Evolutionary conservation across 805 yeast species (phyloP).

Genomic region (Monosporozyma solicola): DNA sequence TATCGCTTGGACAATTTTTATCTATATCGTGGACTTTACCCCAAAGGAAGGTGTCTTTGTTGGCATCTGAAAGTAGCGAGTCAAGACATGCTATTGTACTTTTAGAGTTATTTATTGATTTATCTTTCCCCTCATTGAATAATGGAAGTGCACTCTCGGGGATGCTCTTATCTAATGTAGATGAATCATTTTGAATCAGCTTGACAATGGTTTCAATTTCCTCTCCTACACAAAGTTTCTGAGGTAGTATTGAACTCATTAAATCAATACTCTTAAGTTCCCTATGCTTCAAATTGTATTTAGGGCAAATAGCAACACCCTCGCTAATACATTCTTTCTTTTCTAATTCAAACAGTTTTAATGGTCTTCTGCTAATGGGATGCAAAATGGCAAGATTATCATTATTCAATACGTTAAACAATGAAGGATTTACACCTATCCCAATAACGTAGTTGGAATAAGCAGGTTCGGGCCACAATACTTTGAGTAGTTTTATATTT

Average conservation of each 20-base stretch:
- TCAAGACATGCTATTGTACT: not conserved
- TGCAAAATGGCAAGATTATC: constrained; percentile 5
- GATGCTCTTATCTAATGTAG: not conserved
- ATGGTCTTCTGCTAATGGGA: constrained; percentile 10
- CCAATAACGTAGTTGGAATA: constrained; percentile 19
- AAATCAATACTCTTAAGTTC: not conserved
- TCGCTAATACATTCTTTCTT: constrained; percentile 10
- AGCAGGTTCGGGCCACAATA: constrained; percentile 16
- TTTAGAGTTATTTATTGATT: not conserved
- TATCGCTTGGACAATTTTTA: constrained; percentile 19
- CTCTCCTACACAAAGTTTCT: not conserved
- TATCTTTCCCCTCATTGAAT: not conserved
- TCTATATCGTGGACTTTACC: constrained; percentile 4
- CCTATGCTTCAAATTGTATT: constrained; percentile 10
- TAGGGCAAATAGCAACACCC: constrained; percentile 22
- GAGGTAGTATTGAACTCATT: not conserved
- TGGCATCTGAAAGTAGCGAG: constrained; percentile 1
- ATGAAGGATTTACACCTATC: constrained; percentile 13
- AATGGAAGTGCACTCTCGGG: not conserved
- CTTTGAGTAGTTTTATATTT: not conserved
- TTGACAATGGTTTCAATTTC: not conserved
- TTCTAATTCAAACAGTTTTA: constrained; percentile 10
- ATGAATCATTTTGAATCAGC: not conserved
- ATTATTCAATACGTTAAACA: constrained; percentile 5
- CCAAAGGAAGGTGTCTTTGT: constrained; percentile 10